A percentile compares a stretch with the other conserved stretches of the same genome.
Conservation (phyloP, 108 stramenopile species). For the Skeletonema potamos region DNA sequence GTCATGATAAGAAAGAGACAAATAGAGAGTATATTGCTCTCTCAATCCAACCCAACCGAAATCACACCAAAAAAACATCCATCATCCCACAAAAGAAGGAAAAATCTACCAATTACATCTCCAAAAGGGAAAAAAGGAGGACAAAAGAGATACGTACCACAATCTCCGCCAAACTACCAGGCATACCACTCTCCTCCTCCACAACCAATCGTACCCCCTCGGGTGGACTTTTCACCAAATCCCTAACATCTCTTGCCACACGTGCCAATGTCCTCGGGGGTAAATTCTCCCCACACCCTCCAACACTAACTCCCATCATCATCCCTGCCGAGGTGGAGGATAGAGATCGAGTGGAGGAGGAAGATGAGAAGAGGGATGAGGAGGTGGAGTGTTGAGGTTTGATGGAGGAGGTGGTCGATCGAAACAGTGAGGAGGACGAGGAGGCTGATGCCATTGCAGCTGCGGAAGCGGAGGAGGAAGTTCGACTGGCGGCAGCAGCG, state of each 20-base stretch:
- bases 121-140: not conserved
- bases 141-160: slow-evolving; percentile 58
- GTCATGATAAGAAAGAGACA: not conserved
- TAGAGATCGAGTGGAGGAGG: no score
- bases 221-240: slow-evolving; percentile 81
- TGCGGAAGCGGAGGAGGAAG: not conserved
- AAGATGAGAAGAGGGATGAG: not conserved
- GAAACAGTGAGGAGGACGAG: not conserved
- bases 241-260: slow-evolving; percentile 84
- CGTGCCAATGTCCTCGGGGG: slow-evolving; percentile 87
- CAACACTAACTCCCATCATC: not conserved
- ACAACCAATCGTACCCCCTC: slow-evolving; percentile 83
- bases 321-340: not conserved
- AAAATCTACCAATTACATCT: no score
- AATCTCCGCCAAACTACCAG: slow-evolving; percentile 70
- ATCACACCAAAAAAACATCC: no score
- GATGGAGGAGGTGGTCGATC: not conserved
- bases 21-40: not conserved
- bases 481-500: not conserved
- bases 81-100: no score
- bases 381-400: not conserved
- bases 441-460: not conserved
- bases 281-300: slow-evolving; percentile 65
- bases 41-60: not conserved
- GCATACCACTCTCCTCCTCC: slow-evolving; percentile 76